Conservation (phyloP, 345 rosid genomes). For the Carallia brachiata region DNA sequence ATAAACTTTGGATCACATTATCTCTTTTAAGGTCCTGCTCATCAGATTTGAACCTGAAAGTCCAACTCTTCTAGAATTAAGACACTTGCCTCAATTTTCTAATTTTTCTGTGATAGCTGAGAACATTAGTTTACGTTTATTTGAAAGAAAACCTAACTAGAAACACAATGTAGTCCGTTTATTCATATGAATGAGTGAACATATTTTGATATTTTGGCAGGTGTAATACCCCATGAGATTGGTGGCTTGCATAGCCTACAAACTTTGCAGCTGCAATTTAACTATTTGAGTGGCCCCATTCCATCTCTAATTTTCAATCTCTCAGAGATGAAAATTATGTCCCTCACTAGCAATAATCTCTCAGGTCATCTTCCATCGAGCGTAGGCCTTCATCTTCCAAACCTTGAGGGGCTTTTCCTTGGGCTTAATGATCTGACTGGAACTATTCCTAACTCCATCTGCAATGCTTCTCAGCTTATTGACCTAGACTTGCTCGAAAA, state of each 20-base stretch:
- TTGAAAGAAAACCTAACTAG: neutral
- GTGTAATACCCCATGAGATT: constrained; percentile 2
- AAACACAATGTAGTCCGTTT: neutral
- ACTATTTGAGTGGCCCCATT: neutral
- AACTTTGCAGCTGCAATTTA: neutral
- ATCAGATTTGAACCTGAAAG: too few species aligned
- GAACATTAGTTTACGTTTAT: neutral
- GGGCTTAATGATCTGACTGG: constrained; percentile 12
- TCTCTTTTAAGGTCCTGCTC: too few species aligned
- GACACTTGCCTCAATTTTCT: too few species aligned
- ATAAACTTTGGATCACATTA: too few species aligned
- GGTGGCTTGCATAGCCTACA: neutral
- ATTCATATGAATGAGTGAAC: too few species aligned
- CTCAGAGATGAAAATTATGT: neutral
- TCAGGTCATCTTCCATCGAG: constrained; percentile 27
- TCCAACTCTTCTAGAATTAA: too few species aligned
- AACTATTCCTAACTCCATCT: constrained; percentile 16
- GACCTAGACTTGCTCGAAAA: neutral
- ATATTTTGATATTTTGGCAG: neutral
- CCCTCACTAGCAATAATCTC: neutral
- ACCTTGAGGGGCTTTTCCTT: constrained; percentile 15
- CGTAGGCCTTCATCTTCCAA: constrained; percentile 19
- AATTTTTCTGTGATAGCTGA: too few species aligned
- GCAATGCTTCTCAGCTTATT: constrained; percentile 22
- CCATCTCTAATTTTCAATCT: neutral